Evolutionary conservation across 2,329 filamentous ascomycete species (phyloP).

Genomic region (Hypoxylon sp.): DNA sequence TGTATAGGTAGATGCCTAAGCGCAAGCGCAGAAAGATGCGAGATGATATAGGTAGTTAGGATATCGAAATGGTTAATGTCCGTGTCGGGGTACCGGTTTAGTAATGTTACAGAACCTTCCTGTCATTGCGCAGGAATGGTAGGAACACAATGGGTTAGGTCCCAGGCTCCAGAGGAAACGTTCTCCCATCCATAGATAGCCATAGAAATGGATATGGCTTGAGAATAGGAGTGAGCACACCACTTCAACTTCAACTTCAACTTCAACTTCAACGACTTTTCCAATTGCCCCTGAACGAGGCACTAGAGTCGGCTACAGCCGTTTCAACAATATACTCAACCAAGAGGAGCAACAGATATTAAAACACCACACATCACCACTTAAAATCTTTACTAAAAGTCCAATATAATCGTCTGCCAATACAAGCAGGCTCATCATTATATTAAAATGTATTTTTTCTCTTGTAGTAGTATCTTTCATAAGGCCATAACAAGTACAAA

Average conservation of each 20-base stretch:
- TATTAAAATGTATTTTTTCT: slow-evolving; percentile 32
- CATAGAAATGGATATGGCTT: neutral
- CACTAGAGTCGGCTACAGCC: neutral
- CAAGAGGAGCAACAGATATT: neutral
- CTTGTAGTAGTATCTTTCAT: slow-evolving; percentile 37
- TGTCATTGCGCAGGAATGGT: neutral
- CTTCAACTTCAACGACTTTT: neutral
- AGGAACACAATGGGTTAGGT: neutral
- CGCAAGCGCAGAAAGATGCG: too few species aligned
- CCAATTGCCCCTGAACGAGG: neutral
- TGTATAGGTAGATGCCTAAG: too few species aligned
- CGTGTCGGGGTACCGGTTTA: too few species aligned
- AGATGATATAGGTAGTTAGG: too few species aligned
- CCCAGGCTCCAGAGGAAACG: neutral
- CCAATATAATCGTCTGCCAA: slow-evolving; percentile 1
- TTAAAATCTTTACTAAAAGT: neutral
- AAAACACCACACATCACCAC: neutral
- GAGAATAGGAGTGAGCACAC: neutral
- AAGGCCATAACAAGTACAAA: slow-evolving; percentile 43
- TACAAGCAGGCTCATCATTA: slow-evolving; percentile 20
- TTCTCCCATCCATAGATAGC: neutral
- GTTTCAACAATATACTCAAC: neutral
- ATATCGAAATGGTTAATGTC: too few species aligned
- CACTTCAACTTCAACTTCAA: neutral
- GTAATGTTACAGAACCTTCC: neutral